A percentile compares a stretch with the other conserved stretches of the same genome.
These are phyloP conservation scores for Luffa acutangula DNA, from an alignment of 306 rosid genomes.

Conservation along the genomic window DNA sequence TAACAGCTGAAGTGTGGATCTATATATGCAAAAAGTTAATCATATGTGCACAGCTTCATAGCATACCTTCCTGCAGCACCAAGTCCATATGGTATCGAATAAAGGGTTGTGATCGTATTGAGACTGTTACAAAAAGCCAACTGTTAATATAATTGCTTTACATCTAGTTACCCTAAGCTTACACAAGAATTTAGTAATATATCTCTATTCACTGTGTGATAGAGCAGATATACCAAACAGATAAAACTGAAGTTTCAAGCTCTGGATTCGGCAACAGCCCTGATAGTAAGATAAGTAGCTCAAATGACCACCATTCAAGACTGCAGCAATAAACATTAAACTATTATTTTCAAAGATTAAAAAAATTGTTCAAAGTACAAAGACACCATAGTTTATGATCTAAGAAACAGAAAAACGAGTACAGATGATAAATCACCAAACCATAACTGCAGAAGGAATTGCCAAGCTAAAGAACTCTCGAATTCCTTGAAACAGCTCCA, in stretches of 20 bases:
- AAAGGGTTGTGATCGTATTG: conserved; percentile 36
- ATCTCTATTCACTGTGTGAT: background rate
- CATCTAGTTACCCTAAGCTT: background rate
- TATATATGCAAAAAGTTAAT: background rate
- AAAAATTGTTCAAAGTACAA: background rate
- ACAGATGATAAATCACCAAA: conserved; percentile 23
- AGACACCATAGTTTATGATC: background rate
- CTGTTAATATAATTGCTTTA: background rate
- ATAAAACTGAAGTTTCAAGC: conserved; percentile 60
- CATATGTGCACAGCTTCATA: background rate
- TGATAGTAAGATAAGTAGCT: conserved; percentile 38
- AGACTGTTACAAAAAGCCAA: conserved; percentile 27
- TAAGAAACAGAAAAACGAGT: background rate
- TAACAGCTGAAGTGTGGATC: background rate
- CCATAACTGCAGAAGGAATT: conserved; percentile 53
- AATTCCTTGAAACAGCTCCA: conserved; percentile 42
- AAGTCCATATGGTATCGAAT: conserved; percentile 43
- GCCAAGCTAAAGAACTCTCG: conserved; percentile 48
- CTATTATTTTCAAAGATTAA: background rate
- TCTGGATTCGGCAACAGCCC: conserved; percentile 62
- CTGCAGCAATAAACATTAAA: conserved; percentile 18
- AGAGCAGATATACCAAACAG: conserved; percentile 36
- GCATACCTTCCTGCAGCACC: conserved; percentile 44
- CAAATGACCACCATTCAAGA: conserved; percentile 62
- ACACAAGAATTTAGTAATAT: background rate